Conservation (phyloP, 1,139 yeast genomes). For the Entelexis sorbosivorans region DNA sequence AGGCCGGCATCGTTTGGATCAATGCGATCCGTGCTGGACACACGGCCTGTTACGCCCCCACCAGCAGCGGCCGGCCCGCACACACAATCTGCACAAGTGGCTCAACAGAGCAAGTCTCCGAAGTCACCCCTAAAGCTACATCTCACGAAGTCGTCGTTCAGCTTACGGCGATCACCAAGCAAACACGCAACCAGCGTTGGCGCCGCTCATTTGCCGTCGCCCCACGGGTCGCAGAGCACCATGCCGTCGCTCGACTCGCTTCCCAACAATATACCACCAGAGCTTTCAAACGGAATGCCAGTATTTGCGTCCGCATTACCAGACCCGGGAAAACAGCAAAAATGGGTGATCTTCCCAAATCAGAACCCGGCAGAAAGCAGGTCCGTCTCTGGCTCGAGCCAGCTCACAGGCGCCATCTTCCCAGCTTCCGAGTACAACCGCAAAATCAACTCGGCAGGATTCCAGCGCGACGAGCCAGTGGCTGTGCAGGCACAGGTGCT, state of each 20-base stretch:
- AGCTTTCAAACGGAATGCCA: conserved; percentile 5
- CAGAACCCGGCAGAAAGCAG: conserved; percentile 19
- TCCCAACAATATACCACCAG: neutral
- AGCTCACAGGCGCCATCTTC: conserved; percentile 20
- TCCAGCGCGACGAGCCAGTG: conserved; percentile 23
- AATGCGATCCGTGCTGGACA: conserved; percentile 7
- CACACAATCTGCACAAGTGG: neutral
- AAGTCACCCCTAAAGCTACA: conserved; percentile 16
- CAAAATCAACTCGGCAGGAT: conserved; percentile 24
- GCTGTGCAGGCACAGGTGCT: conserved; percentile 13
- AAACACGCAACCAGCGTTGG: neutral
- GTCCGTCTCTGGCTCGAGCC: conserved; percentile 24
- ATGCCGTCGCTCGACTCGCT: conserved; percentile 3
- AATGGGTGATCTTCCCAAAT: conserved; percentile 20
- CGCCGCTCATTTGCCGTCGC: neutral
- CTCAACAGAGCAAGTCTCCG: conserved; percentile 9
- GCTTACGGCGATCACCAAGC: conserved; percentile 15
- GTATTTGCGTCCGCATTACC: neutral
- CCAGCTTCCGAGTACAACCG: conserved; percentile 25
- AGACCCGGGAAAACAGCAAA: conserved; percentile 4
- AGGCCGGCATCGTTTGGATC: conserved; percentile 8
- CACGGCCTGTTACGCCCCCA: conserved; percentile 1
- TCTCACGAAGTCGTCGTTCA: conserved; percentile 17
- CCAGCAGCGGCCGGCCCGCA: neutral
- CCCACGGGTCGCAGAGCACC: neutral